Evolutionary conservation across 352 stramenopile genomes (phyloP).

Genomic region (Pythium graminicola): DNA sequence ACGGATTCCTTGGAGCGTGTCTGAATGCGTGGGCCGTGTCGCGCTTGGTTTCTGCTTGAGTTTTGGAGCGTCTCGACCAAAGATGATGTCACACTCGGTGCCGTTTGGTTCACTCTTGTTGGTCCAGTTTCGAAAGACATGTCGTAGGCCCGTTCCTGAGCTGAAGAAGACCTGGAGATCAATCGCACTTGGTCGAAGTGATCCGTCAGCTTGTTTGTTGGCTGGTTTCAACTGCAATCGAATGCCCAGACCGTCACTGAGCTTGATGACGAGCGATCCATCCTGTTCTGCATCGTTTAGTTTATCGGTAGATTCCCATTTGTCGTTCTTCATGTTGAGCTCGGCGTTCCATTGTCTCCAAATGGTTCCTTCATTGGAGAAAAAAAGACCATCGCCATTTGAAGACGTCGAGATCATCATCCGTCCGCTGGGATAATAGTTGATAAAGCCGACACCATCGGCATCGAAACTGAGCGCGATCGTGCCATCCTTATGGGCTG

Average conservation of each 20-base stretch:
- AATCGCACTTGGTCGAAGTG: slow-evolving; percentile 20
- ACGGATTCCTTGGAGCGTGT: slow-evolving; percentile 17
- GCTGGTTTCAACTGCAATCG: slow-evolving; percentile 22
- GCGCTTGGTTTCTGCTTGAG: slow-evolving; percentile 16
- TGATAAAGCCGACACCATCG: slow-evolving; percentile 63
- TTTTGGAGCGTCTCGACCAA: slow-evolving; percentile 29
- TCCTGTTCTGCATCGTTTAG: slow-evolving; percentile 34
- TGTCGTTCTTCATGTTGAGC: slow-evolving; percentile 39
- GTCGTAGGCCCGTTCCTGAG: slow-evolving; percentile 30
- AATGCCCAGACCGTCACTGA: slow-evolving; percentile 47
- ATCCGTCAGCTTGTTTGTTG: background rate
- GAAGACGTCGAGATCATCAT: slow-evolving; percentile 72
- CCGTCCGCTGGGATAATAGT: slow-evolving; percentile 67
- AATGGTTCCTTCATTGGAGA: slow-evolving; percentile 44
- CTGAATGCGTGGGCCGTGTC: background rate
- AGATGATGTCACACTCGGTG: slow-evolving; percentile 31
- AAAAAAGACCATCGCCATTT: slow-evolving; percentile 46
- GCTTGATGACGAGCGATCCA: slow-evolving; percentile 36
- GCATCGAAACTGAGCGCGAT: slow-evolving; percentile 65
- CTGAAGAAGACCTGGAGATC: slow-evolving; percentile 47
- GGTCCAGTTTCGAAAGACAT: slow-evolving; percentile 39
- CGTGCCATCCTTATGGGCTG: slow-evolving; percentile 56
- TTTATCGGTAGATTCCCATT: slow-evolving; percentile 21
- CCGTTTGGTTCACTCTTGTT: slow-evolving; percentile 26
- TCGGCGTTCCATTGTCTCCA: slow-evolving; percentile 45